These are phyloP conservation scores for Saccharomyces hybrid DNA, from an alignment of 1,139 yeast species.

Conservation along the genomic window DNA sequence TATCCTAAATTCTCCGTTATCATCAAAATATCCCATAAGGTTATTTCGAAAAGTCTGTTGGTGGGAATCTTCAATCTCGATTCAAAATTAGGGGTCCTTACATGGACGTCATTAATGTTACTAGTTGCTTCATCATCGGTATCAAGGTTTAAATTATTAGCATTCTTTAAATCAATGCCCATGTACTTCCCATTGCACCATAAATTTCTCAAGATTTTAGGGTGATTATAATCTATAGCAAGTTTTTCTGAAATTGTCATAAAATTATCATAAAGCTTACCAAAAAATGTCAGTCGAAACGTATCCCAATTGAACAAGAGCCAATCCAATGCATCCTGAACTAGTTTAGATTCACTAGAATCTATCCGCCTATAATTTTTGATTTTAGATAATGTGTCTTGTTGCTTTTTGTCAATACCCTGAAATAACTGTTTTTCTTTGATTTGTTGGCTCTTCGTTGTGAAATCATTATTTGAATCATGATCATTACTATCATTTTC, in stretches of 20 bases:
- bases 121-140: neutral
- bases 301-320: constrained; percentile 21
- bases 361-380: constrained; percentile 20
- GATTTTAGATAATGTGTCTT: constrained; percentile 19
- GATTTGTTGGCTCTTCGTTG: constrained; percentile 19
- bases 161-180: constrained; percentile 21
- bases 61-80: constrained; percentile 19
- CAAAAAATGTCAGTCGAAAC: constrained; percentile 25
- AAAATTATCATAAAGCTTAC: constrained; percentile 30
- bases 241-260: constrained; percentile 30
- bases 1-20: constrained; percentile 27
- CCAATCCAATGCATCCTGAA: constrained; percentile 27
- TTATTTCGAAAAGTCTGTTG: constrained; percentile 26
- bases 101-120: constrained; percentile 15
- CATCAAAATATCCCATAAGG: constrained; percentile 21
- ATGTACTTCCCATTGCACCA: constrained; percentile 30
- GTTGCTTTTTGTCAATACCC: constrained; percentile 24
- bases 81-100: constrained; percentile 22
- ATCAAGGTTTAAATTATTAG: constrained; percentile 10
- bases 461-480: constrained; percentile 16
- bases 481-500: constrained; percentile 11
- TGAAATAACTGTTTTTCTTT: constrained; percentile 28
- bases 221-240: constrained; percentile 29
- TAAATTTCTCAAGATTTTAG: constrained; percentile 27
- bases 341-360: constrained; percentile 21